A percentile compares a stretch with the other conserved stretches of the same genome.
These are phyloP conservation scores for Aechmea fasciata DNA, from an alignment of 176 grass and related monocot species.

Conservation along the genomic window DNA sequence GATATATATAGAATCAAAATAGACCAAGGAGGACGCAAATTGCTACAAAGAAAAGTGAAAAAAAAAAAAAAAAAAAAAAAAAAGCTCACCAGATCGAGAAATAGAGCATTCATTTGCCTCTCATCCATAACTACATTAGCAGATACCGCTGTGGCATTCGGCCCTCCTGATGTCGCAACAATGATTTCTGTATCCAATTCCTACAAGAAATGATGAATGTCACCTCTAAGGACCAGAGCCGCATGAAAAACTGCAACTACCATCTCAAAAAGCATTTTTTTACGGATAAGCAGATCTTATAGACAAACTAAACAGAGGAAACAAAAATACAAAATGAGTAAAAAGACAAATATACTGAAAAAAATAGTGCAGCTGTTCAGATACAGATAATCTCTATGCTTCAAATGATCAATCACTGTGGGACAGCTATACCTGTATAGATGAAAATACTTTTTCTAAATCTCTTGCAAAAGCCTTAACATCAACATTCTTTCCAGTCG, in stretches of 20 bases:
- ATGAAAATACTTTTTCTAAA: constrained; percentile 80
- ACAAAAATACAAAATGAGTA: background rate
- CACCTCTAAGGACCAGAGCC: constrained; percentile 5
- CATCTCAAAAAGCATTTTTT: background rate
- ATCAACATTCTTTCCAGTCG: constrained; percentile 79
- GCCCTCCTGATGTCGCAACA: constrained; percentile 58
- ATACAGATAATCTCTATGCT: background rate
- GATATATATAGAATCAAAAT: background rate
- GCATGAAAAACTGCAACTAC: background rate
- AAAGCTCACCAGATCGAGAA: constrained; percentile 78
- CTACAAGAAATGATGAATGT: constrained; percentile 21
- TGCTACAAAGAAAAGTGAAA: background rate
- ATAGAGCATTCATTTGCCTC: constrained; percentile 92
- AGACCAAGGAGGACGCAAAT: background rate
- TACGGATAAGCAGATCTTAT: too few species aligned
- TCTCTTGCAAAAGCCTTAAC: constrained; percentile 68
- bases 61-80: background rate
- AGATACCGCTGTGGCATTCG: constrained; percentile 61
- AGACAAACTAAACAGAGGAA: too few species aligned
- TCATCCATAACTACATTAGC: constrained; percentile 82
- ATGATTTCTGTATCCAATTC: constrained; percentile 91
- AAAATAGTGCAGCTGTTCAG: background rate
- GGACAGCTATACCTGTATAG: constrained; percentile 62
- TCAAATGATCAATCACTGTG: background rate
- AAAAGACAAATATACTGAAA: background rate